Evolutionary conservation across 2,329 filamentous ascomycete species (phyloP), one percentile per base, ranked within the genome.

Genomic region (Fusarium sororula): DNA sequence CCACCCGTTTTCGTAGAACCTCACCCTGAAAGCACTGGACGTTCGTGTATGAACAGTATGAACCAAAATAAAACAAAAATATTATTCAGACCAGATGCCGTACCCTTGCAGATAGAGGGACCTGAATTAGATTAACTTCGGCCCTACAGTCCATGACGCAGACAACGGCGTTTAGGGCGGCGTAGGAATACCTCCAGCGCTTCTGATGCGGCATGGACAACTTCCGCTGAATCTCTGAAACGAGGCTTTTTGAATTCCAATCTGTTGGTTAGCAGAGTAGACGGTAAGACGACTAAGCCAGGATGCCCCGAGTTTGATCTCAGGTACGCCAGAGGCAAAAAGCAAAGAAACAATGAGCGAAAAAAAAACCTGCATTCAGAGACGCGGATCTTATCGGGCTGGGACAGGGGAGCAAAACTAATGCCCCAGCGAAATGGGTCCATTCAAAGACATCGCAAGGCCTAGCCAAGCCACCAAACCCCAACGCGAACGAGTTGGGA

Each of bases 321-420:
- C 47, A 69, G 66, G 53, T 44, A 63, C 39, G 42, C 30, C 64
- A 63, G 30, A 68, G 63, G 35, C 45, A 66, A 68, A 57, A 55
- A 48, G 42, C 57, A 58, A 62, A 68, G 69, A 66, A 30, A 53
- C 60, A 66, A 45, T 32, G 32, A 66, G 48, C 37, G 20, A 35
- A 26, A 39, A 39, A 67, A 68, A 60, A 63, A 57, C 61, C 63
- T 60, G 55, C 56, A 59, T 48, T 42, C 58, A 58, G 45, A 77
- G 60, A 56, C 63, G 44, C 55, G 61, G 67, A 77, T 78, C 75
- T 78, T 78, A 77, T 77, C 76, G 63, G 64, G 48, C 51, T 58
- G 48, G 44, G 56, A 63, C 63, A 66, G 64, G 68, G 71, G 68
- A 59, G 50, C 32, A 53, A 55, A 47, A 26, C 66, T 42, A 39